Evolutionary conservation across 1,139 yeast genomes (phyloP).

Genomic region (Geotrichum candidum): DNA sequence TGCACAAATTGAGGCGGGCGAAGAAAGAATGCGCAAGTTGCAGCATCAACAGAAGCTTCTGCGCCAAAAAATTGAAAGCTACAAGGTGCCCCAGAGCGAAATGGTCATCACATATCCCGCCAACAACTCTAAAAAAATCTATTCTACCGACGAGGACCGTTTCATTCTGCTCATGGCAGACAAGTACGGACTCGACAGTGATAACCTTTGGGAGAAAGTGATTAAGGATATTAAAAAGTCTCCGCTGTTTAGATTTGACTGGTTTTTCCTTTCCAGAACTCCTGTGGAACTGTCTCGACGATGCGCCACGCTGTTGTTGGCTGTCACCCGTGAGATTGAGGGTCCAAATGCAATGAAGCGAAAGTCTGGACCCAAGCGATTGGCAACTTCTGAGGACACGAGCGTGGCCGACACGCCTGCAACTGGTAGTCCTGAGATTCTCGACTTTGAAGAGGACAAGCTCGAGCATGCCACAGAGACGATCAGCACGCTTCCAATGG

Average conservation of each 20-base stretch:
- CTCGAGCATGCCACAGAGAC: slow-evolving; percentile 16
- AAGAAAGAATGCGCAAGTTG: slow-evolving; percentile 65
- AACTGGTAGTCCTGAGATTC: slow-evolving; percentile 21
- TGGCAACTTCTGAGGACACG: slow-evolving; percentile 5
- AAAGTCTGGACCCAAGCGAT: slow-evolving; percentile 17
- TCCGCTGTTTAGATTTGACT: slow-evolving; percentile 78
- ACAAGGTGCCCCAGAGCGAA: slow-evolving; percentile 69
- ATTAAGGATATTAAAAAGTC: slow-evolving; percentile 70
- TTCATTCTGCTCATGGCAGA: slow-evolving; percentile 67
- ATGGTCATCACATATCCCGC: slow-evolving; percentile 74
- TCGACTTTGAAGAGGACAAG: slow-evolving; percentile 20
- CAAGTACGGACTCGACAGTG: slow-evolving; percentile 74
- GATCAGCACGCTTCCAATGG: slow-evolving; percentile 15
- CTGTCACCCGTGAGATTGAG: slow-evolving; percentile 31
- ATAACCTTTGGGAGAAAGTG: slow-evolving; percentile 67
- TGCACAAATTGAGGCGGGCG: slow-evolving; percentile 79
- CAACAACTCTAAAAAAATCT: slow-evolving; percentile 80
- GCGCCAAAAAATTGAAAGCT: slow-evolving; percentile 55
- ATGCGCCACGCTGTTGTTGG: slow-evolving; percentile 60
- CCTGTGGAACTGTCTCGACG: slow-evolving; percentile 84
- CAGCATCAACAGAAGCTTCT: slow-evolving; percentile 61
- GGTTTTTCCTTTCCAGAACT: slow-evolving; percentile 83
- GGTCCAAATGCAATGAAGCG: slow-evolving; percentile 26
- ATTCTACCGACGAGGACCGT: slow-evolving; percentile 81
- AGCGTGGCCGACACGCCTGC: slow-evolving; percentile 19